Evolutionary conservation across 345 rosid species (phyloP).

Genomic region (Linum usitatissimum): DNA sequence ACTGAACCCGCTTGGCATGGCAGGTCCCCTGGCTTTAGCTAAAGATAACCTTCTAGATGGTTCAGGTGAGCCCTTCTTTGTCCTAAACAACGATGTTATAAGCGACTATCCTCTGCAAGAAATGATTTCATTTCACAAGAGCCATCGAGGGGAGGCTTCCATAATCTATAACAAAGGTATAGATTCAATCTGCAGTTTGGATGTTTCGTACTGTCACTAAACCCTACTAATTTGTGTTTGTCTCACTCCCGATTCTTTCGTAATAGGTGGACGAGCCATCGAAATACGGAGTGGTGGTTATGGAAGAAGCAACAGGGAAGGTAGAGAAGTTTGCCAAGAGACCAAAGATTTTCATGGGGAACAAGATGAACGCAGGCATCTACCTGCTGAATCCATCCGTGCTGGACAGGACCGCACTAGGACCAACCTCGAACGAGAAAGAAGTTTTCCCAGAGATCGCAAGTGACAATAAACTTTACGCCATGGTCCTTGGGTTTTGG

Average conservation of each 20-base stretch:
- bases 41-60: conserved; percentile 75
- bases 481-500: conserved; percentile 97
- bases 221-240: too few species aligned
- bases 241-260: too few species aligned
- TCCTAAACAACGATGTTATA: conserved; percentile 98
- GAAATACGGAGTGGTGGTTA: conserved; percentile 92
- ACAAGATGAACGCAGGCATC: conserved; percentile 96
- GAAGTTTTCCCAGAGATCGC: conserved; percentile 94
- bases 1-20: conserved; percentile 98
- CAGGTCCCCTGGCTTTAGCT: conserved; percentile 97
- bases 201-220: too few species aligned
- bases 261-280: conserved; percentile 99
- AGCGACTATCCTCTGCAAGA: conserved; percentile 84
- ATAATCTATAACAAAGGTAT: conserved; percentile 97
- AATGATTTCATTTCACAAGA: conserved; percentile 76
- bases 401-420: conserved; percentile 73
- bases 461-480: conserved; percentile 54
- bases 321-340: conserved; percentile 86
- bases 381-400: conserved; percentile 85
- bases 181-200: too few species aligned
- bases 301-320: conserved; percentile 72
- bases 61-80: conserved; percentile 88
- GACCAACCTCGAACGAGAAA: conserved; percentile 92
- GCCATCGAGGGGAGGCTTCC: conserved; percentile 97
- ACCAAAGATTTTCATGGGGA: conserved; percentile 81